Percentiles rank a stretch among this genome's conserved stretches.
These are phyloP conservation scores for Biscogniauxia marginata DNA, from an alignment of 2,329 filamentous ascomycete species.

Conservation along the genomic window DNA sequence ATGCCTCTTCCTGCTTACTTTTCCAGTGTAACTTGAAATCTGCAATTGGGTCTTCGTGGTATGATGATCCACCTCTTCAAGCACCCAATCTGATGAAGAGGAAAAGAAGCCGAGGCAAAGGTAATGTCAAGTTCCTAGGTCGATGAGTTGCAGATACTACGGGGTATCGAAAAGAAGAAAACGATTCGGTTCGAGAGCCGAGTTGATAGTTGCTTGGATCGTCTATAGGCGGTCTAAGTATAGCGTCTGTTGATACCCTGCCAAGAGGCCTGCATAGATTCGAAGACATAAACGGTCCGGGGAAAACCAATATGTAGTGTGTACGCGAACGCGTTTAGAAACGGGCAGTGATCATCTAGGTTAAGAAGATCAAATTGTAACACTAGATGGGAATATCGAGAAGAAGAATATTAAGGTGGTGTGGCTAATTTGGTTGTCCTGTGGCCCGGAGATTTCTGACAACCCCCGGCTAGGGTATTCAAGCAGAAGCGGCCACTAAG, in stretches of 20 bases:
- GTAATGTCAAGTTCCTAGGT: conserved; percentile 15
- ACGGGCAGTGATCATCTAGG: neutral
- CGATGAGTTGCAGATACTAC: conserved; percentile 11
- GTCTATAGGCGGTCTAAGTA: conserved; percentile 16
- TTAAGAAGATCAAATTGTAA: conserved; percentile 20
- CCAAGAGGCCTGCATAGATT: conserved; percentile 11
- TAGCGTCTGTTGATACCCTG: conserved; percentile 11
- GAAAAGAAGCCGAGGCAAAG: conserved; percentile 18
- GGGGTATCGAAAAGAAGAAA: conserved; percentile 10
- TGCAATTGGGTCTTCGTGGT: conserved; percentile 14
- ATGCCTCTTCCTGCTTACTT: conserved; percentile 16
- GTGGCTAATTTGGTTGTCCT: conserved; percentile 34
- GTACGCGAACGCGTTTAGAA: conserved; percentile 5
- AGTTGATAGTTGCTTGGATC: conserved; percentile 15
- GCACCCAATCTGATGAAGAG: conserved; percentile 18
- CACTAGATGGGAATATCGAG: conserved; percentile 25
- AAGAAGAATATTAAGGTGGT: conserved; percentile 30
- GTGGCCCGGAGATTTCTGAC: conserved; percentile 31
- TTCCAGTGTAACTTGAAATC: conserved; percentile 17
- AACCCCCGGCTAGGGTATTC: conserved; percentile 30
- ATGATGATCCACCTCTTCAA: conserved; percentile 16
- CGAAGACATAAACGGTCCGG: conserved; percentile 8
- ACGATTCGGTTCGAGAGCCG: conserved; percentile 10
- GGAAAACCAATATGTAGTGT: conserved; percentile 8
- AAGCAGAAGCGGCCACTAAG: conserved; percentile 27